phyloP scores from a whole-genome alignment of 164 flowering plant species.

The Euptelea pleiosperma region DNA sequence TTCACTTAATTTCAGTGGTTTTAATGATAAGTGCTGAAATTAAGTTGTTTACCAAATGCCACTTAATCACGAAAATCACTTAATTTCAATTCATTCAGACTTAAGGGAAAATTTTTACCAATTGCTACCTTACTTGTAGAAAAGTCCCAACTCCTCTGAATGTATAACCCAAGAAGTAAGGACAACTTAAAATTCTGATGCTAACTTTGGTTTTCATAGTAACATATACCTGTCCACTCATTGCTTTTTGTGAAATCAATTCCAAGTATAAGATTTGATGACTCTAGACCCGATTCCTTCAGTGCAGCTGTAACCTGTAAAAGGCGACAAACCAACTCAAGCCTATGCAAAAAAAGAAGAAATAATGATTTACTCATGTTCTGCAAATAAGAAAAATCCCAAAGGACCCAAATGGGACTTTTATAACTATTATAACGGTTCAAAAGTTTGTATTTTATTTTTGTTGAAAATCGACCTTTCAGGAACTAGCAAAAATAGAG shows the following conservation, averaged over 20 bases:
- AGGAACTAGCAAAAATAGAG: too few species aligned
- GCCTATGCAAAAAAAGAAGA: not conserved
- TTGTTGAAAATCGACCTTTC: too few species aligned
- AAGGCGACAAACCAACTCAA: conserved; percentile 1
- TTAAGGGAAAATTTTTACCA: too few species aligned
- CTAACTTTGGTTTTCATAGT: not conserved
- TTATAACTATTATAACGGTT: not conserved
- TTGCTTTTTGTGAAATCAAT: conserved; percentile 83
- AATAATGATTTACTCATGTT: not conserved
- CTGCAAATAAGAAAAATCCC: not conserved
- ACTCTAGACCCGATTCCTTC: conserved; percentile 66
- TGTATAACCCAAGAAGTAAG: too few species aligned
- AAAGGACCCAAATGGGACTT: not conserved
- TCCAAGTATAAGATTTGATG: conserved; percentile 71
- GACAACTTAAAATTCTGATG: too few species aligned
- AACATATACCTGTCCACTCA: conserved; percentile 74
- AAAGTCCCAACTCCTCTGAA: not conserved
- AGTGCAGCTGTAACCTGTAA: conserved; percentile 56
- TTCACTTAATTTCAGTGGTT: too few species aligned
- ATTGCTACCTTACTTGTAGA: too few species aligned
- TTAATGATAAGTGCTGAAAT: too few species aligned
- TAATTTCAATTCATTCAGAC: too few species aligned
- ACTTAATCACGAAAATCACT: too few species aligned
- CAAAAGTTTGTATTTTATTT: not conserved
- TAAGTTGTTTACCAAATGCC: too few species aligned